These are phyloP conservation scores for Claviceps humidiphila DNA, from an alignment of 2,329 filamentous ascomycete species.

Conservation along the genomic window DNA sequence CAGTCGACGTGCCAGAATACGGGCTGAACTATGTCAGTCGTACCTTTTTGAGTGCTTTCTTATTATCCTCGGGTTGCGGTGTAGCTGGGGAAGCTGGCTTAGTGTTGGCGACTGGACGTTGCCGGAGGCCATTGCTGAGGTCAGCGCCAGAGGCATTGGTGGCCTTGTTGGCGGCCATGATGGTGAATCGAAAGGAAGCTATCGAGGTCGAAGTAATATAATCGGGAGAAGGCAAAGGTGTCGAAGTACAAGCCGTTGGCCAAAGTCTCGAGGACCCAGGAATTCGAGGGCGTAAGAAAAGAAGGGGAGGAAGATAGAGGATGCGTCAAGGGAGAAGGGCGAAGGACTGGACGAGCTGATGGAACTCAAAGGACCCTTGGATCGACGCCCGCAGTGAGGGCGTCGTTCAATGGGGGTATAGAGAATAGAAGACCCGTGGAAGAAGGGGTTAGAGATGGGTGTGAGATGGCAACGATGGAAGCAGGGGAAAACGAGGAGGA, in stretches of 20 bases:
- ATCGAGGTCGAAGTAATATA: background rate
- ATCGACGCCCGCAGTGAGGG: constrained; percentile 10
- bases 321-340: constrained; percentile 5
- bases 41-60: constrained; percentile 45
- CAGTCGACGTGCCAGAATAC: background rate
- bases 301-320: constrained; percentile 2
- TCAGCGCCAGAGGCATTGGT: constrained; percentile 48
- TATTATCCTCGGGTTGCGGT: constrained; percentile 43
- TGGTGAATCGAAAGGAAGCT: constrained; percentile 5
- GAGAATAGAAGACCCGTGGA: constrained; percentile 7
- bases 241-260: constrained; percentile 1
- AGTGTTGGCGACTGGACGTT: constrained; percentile 32
- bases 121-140: constrained; percentile 40
- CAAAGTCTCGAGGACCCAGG: background rate
- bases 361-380: constrained; percentile 15
- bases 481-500: constrained; percentile 8
- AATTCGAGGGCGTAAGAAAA: background rate
- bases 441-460: constrained; percentile 8
- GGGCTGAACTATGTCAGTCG: background rate
- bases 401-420: constrained; percentile 15
- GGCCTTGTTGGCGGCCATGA: constrained; percentile 42
- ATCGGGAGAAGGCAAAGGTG: constrained; percentile 3
- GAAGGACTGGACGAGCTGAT: constrained; percentile 24
- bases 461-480: constrained; percentile 10
- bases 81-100: constrained; percentile 21